These are phyloP conservation scores for Fragaria vesca DNA, from an alignment of 306 rosid genomes.

Conservation along the genomic window DNA sequence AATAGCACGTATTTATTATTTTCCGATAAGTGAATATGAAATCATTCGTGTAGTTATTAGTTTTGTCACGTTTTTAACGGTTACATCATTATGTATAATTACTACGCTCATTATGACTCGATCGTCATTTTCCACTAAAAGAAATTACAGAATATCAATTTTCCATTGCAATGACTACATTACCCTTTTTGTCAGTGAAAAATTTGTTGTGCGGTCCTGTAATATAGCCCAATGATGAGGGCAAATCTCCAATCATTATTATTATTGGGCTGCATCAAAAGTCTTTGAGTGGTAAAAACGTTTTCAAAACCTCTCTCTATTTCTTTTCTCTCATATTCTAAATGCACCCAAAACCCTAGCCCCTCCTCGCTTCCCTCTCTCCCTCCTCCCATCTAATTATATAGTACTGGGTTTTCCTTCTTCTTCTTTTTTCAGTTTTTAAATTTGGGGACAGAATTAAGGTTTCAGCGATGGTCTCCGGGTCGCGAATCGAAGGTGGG, in stretches of 20 bases:
- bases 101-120: too few species aligned
- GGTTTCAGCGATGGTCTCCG: slow-evolving; percentile 57
- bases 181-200: too few species aligned
- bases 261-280: not conserved
- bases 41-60: too few species aligned
- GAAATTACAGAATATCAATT: too few species aligned
- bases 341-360: slow-evolving; percentile 51
- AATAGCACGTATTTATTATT: too few species aligned
- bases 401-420: not conserved
- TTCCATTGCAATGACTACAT: too few species aligned
- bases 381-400: slow-evolving; percentile 1
- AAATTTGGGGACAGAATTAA: slow-evolving; percentile 7
- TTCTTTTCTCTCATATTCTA: slow-evolving; percentile 20
- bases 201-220: not conserved
- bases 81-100: too few species aligned
- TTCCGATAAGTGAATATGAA: too few species aligned
- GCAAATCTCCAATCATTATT: not conserved
- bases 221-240: slow-evolving; percentile 10
- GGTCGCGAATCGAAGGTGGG: slow-evolving; percentile 62
- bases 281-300: slow-evolving; percentile 30
- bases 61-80: too few species aligned
- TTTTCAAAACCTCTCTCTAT: slow-evolving; percentile 48
- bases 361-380: not conserved
- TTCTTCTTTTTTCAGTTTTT: not conserved
- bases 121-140: too few species aligned